Evolutionary conservation across 352 stramenopile species (phyloP).

Genomic region (Pythium utonaiense): DNA sequence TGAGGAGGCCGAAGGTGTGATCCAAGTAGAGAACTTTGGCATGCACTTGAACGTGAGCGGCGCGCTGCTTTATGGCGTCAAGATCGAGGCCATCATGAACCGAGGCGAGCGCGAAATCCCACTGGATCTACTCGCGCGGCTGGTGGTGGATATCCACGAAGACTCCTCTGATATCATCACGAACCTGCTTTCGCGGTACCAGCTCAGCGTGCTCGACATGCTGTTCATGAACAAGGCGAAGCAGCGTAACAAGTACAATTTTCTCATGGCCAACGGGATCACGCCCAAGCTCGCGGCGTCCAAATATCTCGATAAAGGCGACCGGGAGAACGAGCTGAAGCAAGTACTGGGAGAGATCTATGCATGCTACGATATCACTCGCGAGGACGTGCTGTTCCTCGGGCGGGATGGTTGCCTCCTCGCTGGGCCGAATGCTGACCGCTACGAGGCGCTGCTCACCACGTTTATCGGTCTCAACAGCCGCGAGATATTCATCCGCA

Average conservation of each 20-base stretch:
- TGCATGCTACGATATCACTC: conserved; percentile 95
- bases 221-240: conserved; percentile 93
- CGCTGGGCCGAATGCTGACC: conserved; percentile 90
- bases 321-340: conserved; percentile 98
- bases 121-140: conserved; percentile 91
- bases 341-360: conserved; percentile 94
- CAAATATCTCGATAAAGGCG: conserved; percentile 97
- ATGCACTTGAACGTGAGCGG: conserved; percentile 81
- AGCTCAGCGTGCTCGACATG: conserved; percentile 93
- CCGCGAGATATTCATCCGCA: conserved; percentile 97
- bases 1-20: conserved; percentile 90
- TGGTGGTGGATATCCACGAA: conserved; percentile 96
- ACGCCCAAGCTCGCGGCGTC: conserved; percentile 94
- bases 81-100: conserved; percentile 97
- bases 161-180: conserved; percentile 96
- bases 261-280: conserved; percentile 96
- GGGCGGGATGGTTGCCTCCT: conserved; percentile 93
- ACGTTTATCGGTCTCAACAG: conserved; percentile 95
- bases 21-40: conserved; percentile 97
- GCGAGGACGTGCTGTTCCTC: conserved; percentile 96
- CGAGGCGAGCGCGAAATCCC: conserved; percentile 95
- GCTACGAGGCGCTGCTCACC: conserved; percentile 95
- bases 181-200: conserved; percentile 93
- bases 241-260: conserved; percentile 97
- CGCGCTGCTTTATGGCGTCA: conserved; percentile 72